Percentiles rank a stretch among this genome's conserved stretches.
Evolutionary conservation across 257 asterid genomes (phyloP).

Genomic region (Craterostigma plantagineum): DNA sequence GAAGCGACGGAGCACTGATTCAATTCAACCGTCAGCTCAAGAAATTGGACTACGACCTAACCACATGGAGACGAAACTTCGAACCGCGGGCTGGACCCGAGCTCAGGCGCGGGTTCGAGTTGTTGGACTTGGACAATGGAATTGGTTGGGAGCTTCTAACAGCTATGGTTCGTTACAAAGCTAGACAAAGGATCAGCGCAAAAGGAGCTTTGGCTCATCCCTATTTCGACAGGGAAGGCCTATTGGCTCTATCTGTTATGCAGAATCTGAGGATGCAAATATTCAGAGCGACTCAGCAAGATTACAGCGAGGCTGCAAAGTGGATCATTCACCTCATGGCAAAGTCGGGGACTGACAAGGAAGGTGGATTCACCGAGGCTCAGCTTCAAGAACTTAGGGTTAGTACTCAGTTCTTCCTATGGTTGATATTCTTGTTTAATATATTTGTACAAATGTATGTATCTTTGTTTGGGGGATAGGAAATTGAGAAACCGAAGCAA

Average conservation of each 20-base stretch:
- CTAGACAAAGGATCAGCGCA: slow-evolving; percentile 72
- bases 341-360: slow-evolving; percentile 69
- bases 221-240: slow-evolving; percentile 81
- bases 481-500: slow-evolving; percentile 39
- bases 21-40: slow-evolving; percentile 84
- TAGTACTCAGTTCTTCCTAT: slow-evolving; percentile 4
- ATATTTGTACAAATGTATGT: not conserved
- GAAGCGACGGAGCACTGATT: slow-evolving; percentile 55
- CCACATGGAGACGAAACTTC: slow-evolving; percentile 53
- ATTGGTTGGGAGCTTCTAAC: slow-evolving; percentile 84
- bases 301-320: slow-evolving; percentile 63
- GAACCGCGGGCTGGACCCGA: slow-evolving; percentile 78
- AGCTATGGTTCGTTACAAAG: slow-evolving; percentile 84
- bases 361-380: slow-evolving; percentile 94
- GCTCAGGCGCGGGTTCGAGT: slow-evolving; percentile 64
- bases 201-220: slow-evolving; percentile 92
- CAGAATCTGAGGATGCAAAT: slow-evolving; percentile 59
- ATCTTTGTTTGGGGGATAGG: slow-evolving; percentile 27
- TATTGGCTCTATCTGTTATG: slow-evolving; percentile 65
- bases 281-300: slow-evolving; percentile 78
- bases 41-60: slow-evolving; percentile 64
- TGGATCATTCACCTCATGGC: slow-evolving; percentile 86
- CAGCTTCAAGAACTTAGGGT: slow-evolving; percentile 83
- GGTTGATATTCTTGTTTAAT: too few species aligned
- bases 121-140: slow-evolving; percentile 77